These are phyloP conservation scores for Gynostemma pentaphyllum DNA, from an alignment of 306 rosid species.

Conservation along the genomic window DNA sequence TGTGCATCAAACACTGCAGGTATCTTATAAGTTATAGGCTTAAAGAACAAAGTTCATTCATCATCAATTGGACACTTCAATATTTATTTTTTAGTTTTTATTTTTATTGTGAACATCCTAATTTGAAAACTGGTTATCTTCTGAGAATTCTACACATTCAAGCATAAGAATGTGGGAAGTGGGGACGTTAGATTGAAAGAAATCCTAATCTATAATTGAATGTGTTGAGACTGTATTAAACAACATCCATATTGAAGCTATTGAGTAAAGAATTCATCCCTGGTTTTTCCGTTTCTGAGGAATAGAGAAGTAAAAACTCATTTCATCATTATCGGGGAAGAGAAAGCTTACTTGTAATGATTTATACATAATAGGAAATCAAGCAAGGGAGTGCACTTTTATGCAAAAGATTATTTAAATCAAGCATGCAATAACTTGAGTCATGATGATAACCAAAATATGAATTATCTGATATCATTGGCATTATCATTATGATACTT, in stretches of 20 bases:
- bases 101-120: background rate
- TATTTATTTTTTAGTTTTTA: background rate
- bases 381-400: background rate
- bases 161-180: background rate
- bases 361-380: background rate
- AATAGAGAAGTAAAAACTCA: background rate
- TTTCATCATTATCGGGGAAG: background rate
- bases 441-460: background rate
- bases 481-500: too few relatives aligned
- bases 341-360: background rate
- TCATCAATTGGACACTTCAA: background rate
- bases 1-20: slow-evolving; percentile 84
- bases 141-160: background rate
- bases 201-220: background rate
- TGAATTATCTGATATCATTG: background rate
- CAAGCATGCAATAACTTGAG: background rate
- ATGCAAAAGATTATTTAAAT: background rate
- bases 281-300: background rate
- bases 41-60: background rate
- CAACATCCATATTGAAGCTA: background rate
- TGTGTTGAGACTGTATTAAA: background rate
- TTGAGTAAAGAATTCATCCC: background rate
- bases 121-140: background rate
- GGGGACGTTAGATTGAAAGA: background rate
- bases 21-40: slow-evolving; percentile 18